Evolutionary conservation across 1,284 basidiomycete genomes (phyloP).

Genomic region (Vanrija humicola): DNA sequence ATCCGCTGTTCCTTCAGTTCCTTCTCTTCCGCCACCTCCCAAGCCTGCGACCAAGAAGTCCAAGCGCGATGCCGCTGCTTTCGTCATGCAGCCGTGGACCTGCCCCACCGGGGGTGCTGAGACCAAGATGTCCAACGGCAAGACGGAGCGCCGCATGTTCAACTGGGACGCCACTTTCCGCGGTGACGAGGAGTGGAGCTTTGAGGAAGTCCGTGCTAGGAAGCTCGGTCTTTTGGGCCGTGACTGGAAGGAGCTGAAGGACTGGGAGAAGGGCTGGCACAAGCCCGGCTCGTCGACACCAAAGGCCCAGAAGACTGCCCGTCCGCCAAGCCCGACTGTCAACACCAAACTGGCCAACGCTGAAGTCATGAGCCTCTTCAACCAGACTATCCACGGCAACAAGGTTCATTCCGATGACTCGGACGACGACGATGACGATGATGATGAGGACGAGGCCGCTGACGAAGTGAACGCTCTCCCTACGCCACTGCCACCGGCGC

Average conservation of each 20-base stretch:
- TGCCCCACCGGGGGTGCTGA: slow-evolving; percentile 44
- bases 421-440: slow-evolving; percentile 51
- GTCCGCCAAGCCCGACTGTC: slow-evolving; percentile 64
- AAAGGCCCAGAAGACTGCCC: slow-evolving; percentile 35
- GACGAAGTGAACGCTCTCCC: slow-evolving; percentile 31
- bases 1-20: slow-evolving; percentile 18
- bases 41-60: slow-evolving; percentile 19
- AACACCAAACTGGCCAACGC: slow-evolving; percentile 85
- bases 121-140: slow-evolving; percentile 35
- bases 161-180: slow-evolving; percentile 48
- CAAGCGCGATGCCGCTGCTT: slow-evolving; percentile 6
- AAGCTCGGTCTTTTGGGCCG: slow-evolving; percentile 43
- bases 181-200: slow-evolving; percentile 48
- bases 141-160: slow-evolving; percentile 47
- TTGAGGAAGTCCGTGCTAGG: slow-evolving; percentile 48
- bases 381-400: slow-evolving; percentile 59
- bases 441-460: slow-evolving; percentile 31
- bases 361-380: slow-evolving; percentile 93
- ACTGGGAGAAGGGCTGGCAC: slow-evolving; percentile 47
- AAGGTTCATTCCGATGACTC: slow-evolving; percentile 45
- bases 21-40: slow-evolving; percentile 31
- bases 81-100: slow-evolving; percentile 33
- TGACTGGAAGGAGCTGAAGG: slow-evolving; percentile 39
- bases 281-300: slow-evolving; percentile 42
- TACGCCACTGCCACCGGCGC: slow-evolving; percentile 33